Conservation (phyloP, 2,329 filamentous ascomycete genomes). For the Ophiostoma australiae region DNA sequence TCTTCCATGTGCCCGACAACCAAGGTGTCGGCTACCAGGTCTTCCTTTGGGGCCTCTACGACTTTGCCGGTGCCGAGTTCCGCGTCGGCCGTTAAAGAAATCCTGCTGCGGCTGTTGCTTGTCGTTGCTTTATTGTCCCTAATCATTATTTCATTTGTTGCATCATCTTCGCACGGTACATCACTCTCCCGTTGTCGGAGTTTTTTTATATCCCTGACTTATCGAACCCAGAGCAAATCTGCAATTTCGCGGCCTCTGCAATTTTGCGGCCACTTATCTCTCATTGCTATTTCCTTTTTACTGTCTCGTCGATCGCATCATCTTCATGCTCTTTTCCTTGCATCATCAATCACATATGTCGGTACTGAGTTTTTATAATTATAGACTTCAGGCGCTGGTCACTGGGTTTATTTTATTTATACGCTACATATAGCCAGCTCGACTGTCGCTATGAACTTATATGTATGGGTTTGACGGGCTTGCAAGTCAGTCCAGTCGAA, state of each 20-base stretch:
- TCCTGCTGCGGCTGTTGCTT: neutral
- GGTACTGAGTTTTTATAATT: neutral
- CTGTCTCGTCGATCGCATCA: neutral
- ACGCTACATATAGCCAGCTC: neutral
- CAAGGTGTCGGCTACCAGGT: constrained; percentile 88
- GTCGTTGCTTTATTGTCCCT: neutral
- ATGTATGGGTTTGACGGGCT: neutral
- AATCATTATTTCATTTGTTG: neutral
- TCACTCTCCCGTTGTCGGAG: neutral
- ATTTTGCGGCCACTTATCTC: neutral
- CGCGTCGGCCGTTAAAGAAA: constrained; percentile 62
- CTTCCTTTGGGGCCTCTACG: constrained; percentile 78
- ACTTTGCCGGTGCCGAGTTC: constrained; percentile 84
- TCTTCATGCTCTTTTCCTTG: neutral
- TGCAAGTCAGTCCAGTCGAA: neutral
- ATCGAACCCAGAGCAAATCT: neutral
- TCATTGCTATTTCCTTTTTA: neutral
- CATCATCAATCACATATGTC: neutral
- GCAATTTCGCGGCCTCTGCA: neutral
- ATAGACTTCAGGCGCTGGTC: neutral
- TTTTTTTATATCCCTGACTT: neutral
- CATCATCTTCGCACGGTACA: neutral
- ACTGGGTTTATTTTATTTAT: neutral
- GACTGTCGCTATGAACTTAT: neutral
- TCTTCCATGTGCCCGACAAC: constrained; percentile 74